phyloP scores from a whole-genome alignment of 805 yeast species.

The Candida insectalens region DNA sequence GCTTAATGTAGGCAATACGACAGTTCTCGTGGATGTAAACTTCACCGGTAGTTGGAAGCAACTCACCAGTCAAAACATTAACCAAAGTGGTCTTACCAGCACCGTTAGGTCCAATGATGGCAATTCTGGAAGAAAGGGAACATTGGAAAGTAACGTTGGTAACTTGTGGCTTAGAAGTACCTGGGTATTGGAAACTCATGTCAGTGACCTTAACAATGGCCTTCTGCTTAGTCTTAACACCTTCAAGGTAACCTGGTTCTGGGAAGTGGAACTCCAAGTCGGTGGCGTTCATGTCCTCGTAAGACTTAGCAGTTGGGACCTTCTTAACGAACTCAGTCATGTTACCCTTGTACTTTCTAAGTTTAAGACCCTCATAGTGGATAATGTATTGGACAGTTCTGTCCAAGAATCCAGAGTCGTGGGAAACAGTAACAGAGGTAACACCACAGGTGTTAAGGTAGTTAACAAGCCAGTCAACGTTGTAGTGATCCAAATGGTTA shows the following conservation, averaged over 20 bases:
- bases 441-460: constrained; percentile 98
- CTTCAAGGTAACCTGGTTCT: constrained; percentile 99
- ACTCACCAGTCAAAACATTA: constrained; percentile 98
- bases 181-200: constrained; percentile 99
- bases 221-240: constrained; percentile 99
- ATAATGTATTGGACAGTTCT: constrained; percentile 95
- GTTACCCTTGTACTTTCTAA: constrained; percentile 99
- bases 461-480: constrained; percentile 99
- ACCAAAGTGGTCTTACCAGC: constrained; percentile 99
- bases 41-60: constrained; percentile 96
- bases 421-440: constrained; percentile 97
- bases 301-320: constrained; percentile 98
- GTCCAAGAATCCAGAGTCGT: constrained; percentile 99
- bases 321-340: constrained; percentile 96
- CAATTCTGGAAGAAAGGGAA: constrained; percentile 98
- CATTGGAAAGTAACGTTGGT: constrained; percentile 92
- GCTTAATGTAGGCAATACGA: constrained; percentile 99
- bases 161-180: constrained; percentile 95
- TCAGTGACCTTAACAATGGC: constrained; percentile 97
- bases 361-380: constrained; percentile 99
- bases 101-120: constrained; percentile 99
- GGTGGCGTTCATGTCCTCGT: constrained; percentile 98
- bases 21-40: constrained; percentile 99
- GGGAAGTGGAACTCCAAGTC: constrained; percentile 97
- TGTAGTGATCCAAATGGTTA: constrained; percentile 99